Conservation (phyloP, 192 early-diverging fungal genomes). For the Mortierella claussenii region DNA sequence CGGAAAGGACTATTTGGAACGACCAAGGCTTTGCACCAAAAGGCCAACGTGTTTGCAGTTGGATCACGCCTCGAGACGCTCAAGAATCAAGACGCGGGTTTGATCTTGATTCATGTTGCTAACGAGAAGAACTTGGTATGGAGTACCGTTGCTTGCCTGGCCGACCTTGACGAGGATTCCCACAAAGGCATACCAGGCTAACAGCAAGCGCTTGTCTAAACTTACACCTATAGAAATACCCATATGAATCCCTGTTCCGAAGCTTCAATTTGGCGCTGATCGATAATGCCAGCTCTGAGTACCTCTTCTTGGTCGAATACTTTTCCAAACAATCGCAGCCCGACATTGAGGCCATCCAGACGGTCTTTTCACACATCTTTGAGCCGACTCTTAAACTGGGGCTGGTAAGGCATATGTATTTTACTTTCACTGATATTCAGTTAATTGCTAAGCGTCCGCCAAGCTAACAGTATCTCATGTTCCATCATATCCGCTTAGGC, state of each 20-base stretch:
- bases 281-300: slow-evolving; percentile 96
- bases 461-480: too few relatives aligned
- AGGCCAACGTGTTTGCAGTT: slow-evolving; percentile 85
- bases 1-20: slow-evolving; percentile 78
- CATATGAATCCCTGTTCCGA: slow-evolving; percentile 92
- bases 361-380: slow-evolving; percentile 89
- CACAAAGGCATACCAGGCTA: too few relatives aligned
- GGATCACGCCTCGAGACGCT: slow-evolving; percentile 86
- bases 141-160: background rate
- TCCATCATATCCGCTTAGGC: too few relatives aligned
- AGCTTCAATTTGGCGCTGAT: slow-evolving; percentile 91
- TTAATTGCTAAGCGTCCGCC: too few relatives aligned
- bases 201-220: background rate
- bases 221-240: slow-evolving; percentile 66
- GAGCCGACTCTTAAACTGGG: slow-evolving; percentile 83
- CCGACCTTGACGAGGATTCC: slow-evolving; percentile 4
- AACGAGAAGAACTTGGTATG: slow-evolving; percentile 77
- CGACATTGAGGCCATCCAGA: slow-evolving; percentile 68
- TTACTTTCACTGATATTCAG: too few relatives aligned
- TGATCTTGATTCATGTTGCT: slow-evolving; percentile 86
- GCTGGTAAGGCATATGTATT: slow-evolving; percentile 61
- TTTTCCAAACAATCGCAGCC: slow-evolving; percentile 80
- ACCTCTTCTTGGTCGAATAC: slow-evolving; percentile 92
- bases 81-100: slow-evolving; percentile 79
- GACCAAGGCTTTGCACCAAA: slow-evolving; percentile 80